Conservation (phyloP, 441 rosid species). For the Corymbia calophylla region DNA sequence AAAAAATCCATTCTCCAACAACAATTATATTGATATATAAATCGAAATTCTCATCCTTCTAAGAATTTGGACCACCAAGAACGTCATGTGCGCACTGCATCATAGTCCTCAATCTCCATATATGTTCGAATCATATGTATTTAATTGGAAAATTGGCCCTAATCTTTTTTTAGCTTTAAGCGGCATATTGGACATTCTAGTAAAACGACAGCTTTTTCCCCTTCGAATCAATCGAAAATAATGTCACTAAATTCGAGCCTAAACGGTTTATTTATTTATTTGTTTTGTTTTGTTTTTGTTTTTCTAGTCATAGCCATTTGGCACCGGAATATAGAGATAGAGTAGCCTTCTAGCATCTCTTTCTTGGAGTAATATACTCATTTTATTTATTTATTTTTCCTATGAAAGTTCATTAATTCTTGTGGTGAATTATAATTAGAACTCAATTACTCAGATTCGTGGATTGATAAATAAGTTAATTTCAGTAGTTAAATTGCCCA, state of each 20-base stretch:
- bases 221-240: background rate
- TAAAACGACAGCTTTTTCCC: background rate
- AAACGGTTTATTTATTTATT: background rate
- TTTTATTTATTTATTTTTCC: background rate
- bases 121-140: background rate
- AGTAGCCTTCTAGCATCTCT: background rate
- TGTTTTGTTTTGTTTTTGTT: background rate
- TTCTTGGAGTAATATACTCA: background rate
- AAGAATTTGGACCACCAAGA: constrained; percentile 8
- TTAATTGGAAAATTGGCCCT: background rate
- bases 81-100: constrained; percentile 10
- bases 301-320: background rate
- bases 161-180: background rate
- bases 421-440: background rate
- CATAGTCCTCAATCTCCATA: background rate
- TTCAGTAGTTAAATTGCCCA: background rate
- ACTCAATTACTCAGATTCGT: background rate
- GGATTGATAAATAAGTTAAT: background rate
- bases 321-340: background rate
- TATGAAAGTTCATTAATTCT: background rate
- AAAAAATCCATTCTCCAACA: background rate
- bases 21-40: background rate
- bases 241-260: background rate
- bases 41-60: background rate
- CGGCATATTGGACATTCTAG: background rate